Percentiles rank a stretch among this genome's conserved stretches.
Evolutionary conservation across 2,329 filamentous ascomycete genomes (phyloP).

Genomic region (Chaetomium globosum): DNA sequence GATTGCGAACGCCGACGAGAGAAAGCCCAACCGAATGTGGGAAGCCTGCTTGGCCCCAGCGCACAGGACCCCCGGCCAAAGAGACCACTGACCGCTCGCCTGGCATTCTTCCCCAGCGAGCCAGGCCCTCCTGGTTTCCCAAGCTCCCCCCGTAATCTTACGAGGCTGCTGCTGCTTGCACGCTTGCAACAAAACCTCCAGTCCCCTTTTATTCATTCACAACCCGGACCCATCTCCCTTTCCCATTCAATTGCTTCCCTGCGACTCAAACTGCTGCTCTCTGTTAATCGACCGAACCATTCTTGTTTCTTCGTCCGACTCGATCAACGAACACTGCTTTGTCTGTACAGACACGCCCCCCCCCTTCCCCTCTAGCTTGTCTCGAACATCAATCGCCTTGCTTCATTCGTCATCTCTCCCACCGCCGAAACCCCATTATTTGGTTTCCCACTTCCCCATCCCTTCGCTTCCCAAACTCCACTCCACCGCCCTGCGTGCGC

Average conservation of each 20-base stretch:
- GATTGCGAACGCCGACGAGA: constrained; percentile 16
- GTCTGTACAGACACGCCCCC: constrained; percentile 25
- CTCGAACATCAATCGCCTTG: constrained; percentile 29
- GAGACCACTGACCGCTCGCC: constrained; percentile 27
- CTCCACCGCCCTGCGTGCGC: constrained; percentile 32
- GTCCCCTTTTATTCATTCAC: constrained; percentile 31
- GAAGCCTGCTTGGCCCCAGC: constrained; percentile 23
- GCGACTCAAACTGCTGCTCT: constrained; percentile 11
- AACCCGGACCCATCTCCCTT: constrained; percentile 28
- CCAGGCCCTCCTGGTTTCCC: constrained; percentile 30
- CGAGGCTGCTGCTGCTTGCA: constrained; percentile 32
- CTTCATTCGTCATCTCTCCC: constrained; percentile 34
- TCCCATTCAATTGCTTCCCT: constrained; percentile 27
- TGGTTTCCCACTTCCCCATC: constrained; percentile 29
- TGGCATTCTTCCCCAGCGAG: constrained; percentile 8
- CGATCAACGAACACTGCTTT: constrained; percentile 21
- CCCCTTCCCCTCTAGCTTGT: constrained; percentile 16
- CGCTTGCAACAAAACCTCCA: constrained; percentile 30
- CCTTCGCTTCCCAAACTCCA: constrained; percentile 33
- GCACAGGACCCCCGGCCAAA: constrained; percentile 10
- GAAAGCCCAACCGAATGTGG: constrained; percentile 17
- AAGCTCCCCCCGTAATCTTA: constrained; percentile 36
- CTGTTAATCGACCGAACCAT: constrained; percentile 18
- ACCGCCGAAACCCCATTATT: constrained; percentile 27
- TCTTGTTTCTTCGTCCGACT: constrained; percentile 14